These are phyloP conservation scores for Piromyces finnis DNA, from an alignment of 192 early-diverging fungal species.

Conservation along the genomic window DNA sequence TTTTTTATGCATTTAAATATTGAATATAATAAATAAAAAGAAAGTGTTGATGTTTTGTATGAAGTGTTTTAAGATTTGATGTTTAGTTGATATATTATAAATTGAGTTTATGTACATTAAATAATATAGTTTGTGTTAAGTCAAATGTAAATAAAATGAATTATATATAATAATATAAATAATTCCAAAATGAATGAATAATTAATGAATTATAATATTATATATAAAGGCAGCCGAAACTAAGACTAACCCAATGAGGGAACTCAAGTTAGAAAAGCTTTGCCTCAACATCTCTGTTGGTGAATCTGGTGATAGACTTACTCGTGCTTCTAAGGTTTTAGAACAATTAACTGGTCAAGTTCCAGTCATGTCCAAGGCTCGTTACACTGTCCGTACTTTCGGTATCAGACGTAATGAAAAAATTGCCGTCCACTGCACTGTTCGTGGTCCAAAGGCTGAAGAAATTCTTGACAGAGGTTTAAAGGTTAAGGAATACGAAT, in stretches of 20 bases:
- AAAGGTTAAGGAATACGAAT: conserved; percentile 99
- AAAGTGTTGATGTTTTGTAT: too few species aligned
- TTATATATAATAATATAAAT: too few species aligned
- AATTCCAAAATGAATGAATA: too few species aligned
- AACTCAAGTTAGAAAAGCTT: conserved; percentile 97
- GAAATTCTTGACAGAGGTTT: conserved; percentile 99
- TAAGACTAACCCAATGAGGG: conserved; percentile 78
- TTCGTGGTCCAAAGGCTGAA: conserved; percentile 84
- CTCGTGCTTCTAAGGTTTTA: conserved; percentile 98
- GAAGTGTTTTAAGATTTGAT: too few species aligned
- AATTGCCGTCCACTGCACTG: conserved; percentile 97
- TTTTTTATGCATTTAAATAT: too few species aligned
- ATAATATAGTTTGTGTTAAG: too few species aligned
- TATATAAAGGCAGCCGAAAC: not conserved
- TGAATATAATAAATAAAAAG: too few species aligned
- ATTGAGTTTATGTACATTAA: too few species aligned
- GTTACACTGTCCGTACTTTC: conserved; percentile 99
- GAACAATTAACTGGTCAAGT: conserved; percentile 99
- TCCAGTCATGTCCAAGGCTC: conserved; percentile 98
- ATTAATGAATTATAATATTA: not conserved
- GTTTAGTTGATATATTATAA: too few species aligned
- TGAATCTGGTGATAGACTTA: conserved; percentile 97
- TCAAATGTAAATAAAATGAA: too few species aligned
- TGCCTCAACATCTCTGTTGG: conserved; percentile 99
- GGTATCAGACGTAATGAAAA: conserved; percentile 99